phyloP scores from a whole-genome alignment of 352 stramenopile species.

The Phytophthora citricola region DNA sequence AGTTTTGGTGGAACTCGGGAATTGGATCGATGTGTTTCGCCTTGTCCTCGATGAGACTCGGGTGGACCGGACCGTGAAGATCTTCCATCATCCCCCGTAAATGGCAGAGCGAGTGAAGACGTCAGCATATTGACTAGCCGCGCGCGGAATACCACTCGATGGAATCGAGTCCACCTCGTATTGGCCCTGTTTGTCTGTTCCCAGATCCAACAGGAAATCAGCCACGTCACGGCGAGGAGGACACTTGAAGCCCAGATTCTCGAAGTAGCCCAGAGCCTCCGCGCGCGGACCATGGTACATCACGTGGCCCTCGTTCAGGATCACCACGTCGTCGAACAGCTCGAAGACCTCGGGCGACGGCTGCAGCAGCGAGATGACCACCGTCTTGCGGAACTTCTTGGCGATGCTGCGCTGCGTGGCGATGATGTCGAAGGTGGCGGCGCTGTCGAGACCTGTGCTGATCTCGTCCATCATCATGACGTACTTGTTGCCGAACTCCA shows the following conservation, averaged over 20 bases:
- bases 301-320: conserved; percentile 90
- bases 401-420: conserved; percentile 53
- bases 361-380: conserved; percentile 87
- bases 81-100: conserved; percentile 25
- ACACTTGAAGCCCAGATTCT: conserved; percentile 68
- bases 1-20: conserved; percentile 40
- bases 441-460: conserved; percentile 67
- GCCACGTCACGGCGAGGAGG: conserved; percentile 77
- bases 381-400: conserved; percentile 54
- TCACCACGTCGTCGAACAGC: conserved; percentile 94
- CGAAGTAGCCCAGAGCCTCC: conserved; percentile 81
- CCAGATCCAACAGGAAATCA: conserved; percentile 89
- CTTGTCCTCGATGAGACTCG: conserved; percentile 38
- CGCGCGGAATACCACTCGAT: conserved; percentile 13
- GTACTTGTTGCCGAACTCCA: conserved; percentile 85
- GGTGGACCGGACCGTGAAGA: conserved; percentile 12
- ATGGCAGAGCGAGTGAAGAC: conserved; percentile 22
- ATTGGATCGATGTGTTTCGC: conserved; percentile 82
- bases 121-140: conserved; percentile 34
- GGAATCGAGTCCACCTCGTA: conserved; percentile 35
- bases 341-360: conserved; percentile 92
- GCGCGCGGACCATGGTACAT: conserved; percentile 87
- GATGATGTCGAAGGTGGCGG: conserved; percentile 72
- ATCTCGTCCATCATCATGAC: conserved; percentile 90
- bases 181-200: conserved; percentile 44